Conservation (phyloP, 202 grass and related monocot genomes). For the Brachypodium distachyon region DNA sequence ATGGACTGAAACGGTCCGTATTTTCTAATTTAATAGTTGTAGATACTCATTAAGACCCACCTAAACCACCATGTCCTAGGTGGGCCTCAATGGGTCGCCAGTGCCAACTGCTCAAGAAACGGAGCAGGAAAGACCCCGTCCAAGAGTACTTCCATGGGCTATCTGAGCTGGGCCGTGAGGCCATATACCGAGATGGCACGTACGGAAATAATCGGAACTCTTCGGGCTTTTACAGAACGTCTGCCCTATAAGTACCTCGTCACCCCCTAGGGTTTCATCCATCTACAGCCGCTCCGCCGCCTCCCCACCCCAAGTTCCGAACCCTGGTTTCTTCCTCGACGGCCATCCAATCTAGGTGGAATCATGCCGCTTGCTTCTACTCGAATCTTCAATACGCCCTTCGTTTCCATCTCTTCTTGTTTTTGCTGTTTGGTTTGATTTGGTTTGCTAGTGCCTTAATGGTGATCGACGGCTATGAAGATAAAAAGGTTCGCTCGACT, state of each 20-base stretch:
- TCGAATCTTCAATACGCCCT: no score
- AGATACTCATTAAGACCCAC: no score
- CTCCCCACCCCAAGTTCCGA: neutral
- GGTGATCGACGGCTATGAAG: slow-evolving; percentile 1
- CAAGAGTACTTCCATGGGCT: neutral
- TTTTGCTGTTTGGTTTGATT: neutral
- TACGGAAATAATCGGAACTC: neutral
- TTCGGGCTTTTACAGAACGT: neutral
- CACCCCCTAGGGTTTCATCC: neutral
- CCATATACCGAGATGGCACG: neutral
- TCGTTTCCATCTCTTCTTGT: no score
- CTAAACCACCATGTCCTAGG: no score
- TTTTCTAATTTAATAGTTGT: no score
- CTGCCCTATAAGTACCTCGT: neutral
- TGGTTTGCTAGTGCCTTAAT: neutral
- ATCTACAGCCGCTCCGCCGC: neutral
- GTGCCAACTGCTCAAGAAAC: no score
- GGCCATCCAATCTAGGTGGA: neutral
- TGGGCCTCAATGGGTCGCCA: no score
- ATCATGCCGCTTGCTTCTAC: no score
- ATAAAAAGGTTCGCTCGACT: slow-evolving; percentile 45
- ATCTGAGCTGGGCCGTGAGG: neutral
- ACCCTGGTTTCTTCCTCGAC: neutral
- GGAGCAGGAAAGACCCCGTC: no score
- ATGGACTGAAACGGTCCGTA: no score